Evolutionary conservation across 768 basidiomycete species (phyloP), one percentile per base, ranked within the genome.

Genomic region (Auriscalpium vulgare): DNA sequence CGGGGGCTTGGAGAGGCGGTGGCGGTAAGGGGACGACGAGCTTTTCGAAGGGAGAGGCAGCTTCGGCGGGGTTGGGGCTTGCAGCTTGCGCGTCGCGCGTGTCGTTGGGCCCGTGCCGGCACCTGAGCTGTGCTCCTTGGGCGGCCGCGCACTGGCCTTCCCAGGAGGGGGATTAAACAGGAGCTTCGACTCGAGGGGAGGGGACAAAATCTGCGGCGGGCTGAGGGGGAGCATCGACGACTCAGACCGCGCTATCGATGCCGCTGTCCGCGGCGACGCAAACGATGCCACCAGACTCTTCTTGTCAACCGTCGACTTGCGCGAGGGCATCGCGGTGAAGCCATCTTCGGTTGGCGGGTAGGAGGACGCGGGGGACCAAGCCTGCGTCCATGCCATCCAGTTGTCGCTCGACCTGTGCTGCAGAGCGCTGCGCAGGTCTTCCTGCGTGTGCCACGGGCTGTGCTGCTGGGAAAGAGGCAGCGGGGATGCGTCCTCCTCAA

Each of bases 141-240:
- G 38, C 17, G 44, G 17, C 43, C 2, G 14, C 35, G 36, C 10
- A 2, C 3, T 1, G 49, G 43, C 10, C 37, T 19, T 29, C 29
- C 17, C 40, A 13, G 17, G 17, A 40, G 58, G 21, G 1, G 61
- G 54, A 34, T 64, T 64, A 60, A 87, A 86, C 62, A 79, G 82
- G 34, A 87, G 72, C 29, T 75, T 72, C 29, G 72, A 77, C 54
- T 83, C 78, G 54, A 87, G 71, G 1, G 79, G 75, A 1, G 81
- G 79, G 10, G 79, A 84, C 66, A 72, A 80, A 37, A 87, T 67
- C 56, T 74, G 74, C 2, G 81, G 74, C 0, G 85, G 85, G 58
- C 82, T 83, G 23, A 71, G 71, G 0, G 82, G 81, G 3, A 87
- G 72, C 19, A 78, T 61, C 3, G 71, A 71, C 10, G 69, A 68